Conservation (phyloP, 1,284 basidiomycete genomes). For the Bondarzewia mesenterica region DNA sequence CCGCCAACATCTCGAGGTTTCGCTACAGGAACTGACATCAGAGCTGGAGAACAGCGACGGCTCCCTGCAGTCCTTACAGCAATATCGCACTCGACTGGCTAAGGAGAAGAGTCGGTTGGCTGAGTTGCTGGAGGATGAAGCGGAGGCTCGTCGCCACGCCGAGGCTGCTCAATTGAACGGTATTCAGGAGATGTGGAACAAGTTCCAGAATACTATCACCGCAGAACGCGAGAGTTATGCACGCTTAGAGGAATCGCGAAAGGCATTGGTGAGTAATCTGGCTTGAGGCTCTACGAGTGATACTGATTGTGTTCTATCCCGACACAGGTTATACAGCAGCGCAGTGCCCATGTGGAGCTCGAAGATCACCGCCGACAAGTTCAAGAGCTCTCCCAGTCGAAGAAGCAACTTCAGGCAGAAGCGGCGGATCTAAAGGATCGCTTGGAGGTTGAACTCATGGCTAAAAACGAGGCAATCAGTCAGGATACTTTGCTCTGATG, state of each 20-base stretch:
- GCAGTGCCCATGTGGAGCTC: slow-evolving; percentile 54
- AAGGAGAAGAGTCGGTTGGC: slow-evolving; percentile 51
- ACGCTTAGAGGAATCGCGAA: slow-evolving; percentile 64
- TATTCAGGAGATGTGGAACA: slow-evolving; percentile 60
- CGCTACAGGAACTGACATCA: slow-evolving; percentile 53
- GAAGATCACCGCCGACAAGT: slow-evolving; percentile 55
- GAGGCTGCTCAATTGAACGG: slow-evolving; percentile 58
- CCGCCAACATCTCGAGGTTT: slow-evolving; percentile 55
- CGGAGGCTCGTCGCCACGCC: slow-evolving; percentile 50
- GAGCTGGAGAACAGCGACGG: slow-evolving; percentile 60
- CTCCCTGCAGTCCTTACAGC: slow-evolving; percentile 55
- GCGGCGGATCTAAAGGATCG: slow-evolving; percentile 46
- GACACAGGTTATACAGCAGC: slow-evolving; percentile 55
- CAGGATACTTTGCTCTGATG: slow-evolving; percentile 10
- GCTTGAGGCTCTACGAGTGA: not conserved
- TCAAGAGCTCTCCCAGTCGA: slow-evolving; percentile 46
- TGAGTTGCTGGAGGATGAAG: slow-evolving; percentile 56
- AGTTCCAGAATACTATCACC: slow-evolving; percentile 55
- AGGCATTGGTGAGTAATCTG: slow-evolving; percentile 46
- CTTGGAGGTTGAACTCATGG: slow-evolving; percentile 41
- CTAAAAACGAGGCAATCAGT: slow-evolving; percentile 57
- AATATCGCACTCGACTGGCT: slow-evolving; percentile 46
- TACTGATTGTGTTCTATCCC: not conserved
- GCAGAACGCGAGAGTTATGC: slow-evolving; percentile 55
- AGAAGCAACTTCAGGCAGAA: slow-evolving; percentile 54